Evolutionary conservation across 2,329 filamentous ascomycete genomes (phyloP), one percentile per base, ranked within the genome.

Genomic region (Fusarium sp.): DNA sequence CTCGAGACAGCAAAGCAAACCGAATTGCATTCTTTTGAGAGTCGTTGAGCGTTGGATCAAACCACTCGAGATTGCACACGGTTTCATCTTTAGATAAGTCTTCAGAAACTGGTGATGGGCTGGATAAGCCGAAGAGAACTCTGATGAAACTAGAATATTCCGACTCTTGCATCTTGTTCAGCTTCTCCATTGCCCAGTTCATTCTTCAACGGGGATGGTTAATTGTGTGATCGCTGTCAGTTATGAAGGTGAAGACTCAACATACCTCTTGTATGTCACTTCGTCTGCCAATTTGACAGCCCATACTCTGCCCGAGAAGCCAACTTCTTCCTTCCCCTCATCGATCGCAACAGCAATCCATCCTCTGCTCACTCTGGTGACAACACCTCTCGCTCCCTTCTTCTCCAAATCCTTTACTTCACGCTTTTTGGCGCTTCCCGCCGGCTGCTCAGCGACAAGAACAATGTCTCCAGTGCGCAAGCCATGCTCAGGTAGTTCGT

Each of bases 1-100:
- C 95, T 60, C 87, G 88, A 3, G 93, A 93, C 12, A 92, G 92
- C 61, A 99, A 84, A 0, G 96, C 95, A 79, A 98, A 99, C n/a
- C 90, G 83, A 66, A 93, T 90, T 22, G 91, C 91, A 64, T 91
- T 89, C 75, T 91, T 92, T 78, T 93, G 91, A 18, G 89, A 90
- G 18, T 90, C 88, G 77, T 93, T 92, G 28, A 93, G 83, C 22
- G 84, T 87, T 22, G 86, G 85, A 75, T 92, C 90, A 63, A 91
- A 78, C 90, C 90, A 93, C 47, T 89, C 84, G 13, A 92, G 81
- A 42, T 82, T 83, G 12, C 82, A 84, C 48, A 83, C 78, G 26
- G 85, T 82, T 48, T 87, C 84, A 59, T 88, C 85, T 1, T 79
- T 72, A 5, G 68, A 70, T 20, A 87, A 75, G 63, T 88, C 82